Conservation (phyloP, 345 rosid species). For the Fremontodendron californicum region DNA sequence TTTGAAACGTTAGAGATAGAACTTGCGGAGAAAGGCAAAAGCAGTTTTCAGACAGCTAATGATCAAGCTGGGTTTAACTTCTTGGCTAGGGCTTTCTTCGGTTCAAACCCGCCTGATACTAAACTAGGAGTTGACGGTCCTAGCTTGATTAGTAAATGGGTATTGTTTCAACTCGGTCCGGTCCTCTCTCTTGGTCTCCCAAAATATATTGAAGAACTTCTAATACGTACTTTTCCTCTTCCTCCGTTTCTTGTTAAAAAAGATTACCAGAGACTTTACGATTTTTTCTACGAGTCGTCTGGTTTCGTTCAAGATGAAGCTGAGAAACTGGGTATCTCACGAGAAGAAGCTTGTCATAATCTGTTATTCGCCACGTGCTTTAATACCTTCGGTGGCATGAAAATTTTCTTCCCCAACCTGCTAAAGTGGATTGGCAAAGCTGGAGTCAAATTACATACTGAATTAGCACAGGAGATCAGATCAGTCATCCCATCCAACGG, state of each 20-base stretch:
- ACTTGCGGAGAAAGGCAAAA: conserved; percentile 57
- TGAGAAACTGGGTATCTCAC: conserved; percentile 56
- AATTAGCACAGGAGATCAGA: conserved; percentile 70
- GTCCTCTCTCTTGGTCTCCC: conserved; percentile 64
- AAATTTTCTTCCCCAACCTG: conserved; percentile 53
- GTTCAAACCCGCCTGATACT: conserved; percentile 52
- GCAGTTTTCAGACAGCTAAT: conserved; percentile 37
- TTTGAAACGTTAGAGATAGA: conserved; percentile 57
- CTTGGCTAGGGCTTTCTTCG: conserved; percentile 50
- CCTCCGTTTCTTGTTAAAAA: conserved; percentile 58
- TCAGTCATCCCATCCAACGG: conserved; percentile 58
- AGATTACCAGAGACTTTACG: conserved; percentile 72
- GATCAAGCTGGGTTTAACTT: conserved; percentile 74
- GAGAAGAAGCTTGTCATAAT: conserved; percentile 85
- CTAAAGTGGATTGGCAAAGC: conserved; percentile 72
- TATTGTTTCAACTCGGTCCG: conserved; percentile 58
- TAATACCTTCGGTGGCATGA: conserved; percentile 87
- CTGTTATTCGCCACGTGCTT: conserved; percentile 82
- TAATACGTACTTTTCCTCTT: conserved; percentile 58
- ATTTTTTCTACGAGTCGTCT: conserved; percentile 57
- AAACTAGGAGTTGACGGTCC: conserved; percentile 70
- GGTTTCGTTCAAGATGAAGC: conserved; percentile 65
- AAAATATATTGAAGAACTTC: conserved; percentile 39
- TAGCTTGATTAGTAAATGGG: conserved; percentile 57
- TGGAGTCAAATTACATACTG: conserved; percentile 55